Evolutionary conservation across 805 yeast genomes (phyloP).

Genomic region (Pichia manshurica): DNA sequence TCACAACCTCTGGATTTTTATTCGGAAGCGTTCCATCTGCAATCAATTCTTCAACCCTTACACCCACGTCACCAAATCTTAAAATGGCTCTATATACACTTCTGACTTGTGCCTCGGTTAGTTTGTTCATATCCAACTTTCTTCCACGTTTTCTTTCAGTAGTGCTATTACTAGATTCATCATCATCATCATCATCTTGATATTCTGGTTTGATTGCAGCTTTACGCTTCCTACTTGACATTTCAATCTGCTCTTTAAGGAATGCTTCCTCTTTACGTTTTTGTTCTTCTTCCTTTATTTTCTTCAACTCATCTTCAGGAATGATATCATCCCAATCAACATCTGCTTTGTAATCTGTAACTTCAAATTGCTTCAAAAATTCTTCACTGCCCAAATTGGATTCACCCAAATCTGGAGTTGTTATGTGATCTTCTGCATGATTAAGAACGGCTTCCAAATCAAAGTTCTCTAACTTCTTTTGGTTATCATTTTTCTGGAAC

Average conservation of each 20-base stretch:
- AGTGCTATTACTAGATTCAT: constrained; percentile 22
- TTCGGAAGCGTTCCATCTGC: constrained; percentile 86
- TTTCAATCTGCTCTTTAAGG: constrained; percentile 81
- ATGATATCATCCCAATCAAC: constrained; percentile 99
- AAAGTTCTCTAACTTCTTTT: constrained; percentile 89
- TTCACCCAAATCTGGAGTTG: constrained; percentile 94
- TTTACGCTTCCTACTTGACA: constrained; percentile 76
- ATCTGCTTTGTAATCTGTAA: constrained; percentile 96
- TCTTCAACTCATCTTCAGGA: constrained; percentile 86
- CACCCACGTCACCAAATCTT: constrained; percentile 71
- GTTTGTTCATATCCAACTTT: constrained; percentile 40
- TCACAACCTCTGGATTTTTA: constrained; percentile 73
- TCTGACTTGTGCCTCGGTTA: constrained; percentile 83
- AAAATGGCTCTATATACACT: constrained; percentile 78
- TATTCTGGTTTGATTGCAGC: constrained; percentile 52
- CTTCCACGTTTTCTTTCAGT: constrained; percentile 29
- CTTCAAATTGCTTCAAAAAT: constrained; percentile 93
- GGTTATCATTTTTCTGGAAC: constrained; percentile 93
- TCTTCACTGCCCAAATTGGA: constrained; percentile 98
- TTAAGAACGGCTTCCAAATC: constrained; percentile 92
- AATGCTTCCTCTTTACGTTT: constrained; percentile 80
- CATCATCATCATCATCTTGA: constrained; percentile 34
- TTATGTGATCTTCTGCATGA: constrained; percentile 95
- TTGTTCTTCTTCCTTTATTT: constrained; percentile 87
- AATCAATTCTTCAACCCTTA: constrained; percentile 76